Evolutionary conservation across 1,284 basidiomycete genomes (phyloP).

Genomic region (Paramarasmius palmivorus): DNA sequence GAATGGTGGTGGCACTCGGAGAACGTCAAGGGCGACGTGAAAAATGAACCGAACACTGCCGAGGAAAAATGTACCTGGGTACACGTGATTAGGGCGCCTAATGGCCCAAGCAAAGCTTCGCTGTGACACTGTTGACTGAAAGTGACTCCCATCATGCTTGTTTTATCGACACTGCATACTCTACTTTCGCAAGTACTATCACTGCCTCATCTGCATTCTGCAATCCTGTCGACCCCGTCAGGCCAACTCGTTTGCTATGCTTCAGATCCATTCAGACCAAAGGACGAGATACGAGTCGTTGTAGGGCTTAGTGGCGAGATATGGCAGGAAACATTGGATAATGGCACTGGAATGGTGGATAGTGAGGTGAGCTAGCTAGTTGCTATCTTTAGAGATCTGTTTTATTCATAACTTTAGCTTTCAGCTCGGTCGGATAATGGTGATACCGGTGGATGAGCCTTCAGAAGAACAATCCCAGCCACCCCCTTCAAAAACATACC

Average conservation of each 20-base stretch:
- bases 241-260: slow-evolving; percentile 65
- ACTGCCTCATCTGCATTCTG: slow-evolving; percentile 59
- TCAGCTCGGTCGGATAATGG: slow-evolving; percentile 69
- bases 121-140: too few species aligned
- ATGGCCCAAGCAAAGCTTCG: neutral
- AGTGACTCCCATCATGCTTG: slow-evolving; percentile 49
- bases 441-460: slow-evolving; percentile 57
- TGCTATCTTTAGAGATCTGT: neutral
- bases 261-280: slow-evolving; percentile 48
- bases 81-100: neutral
- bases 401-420: slow-evolving; percentile 9
- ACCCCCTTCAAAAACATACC: slow-evolving; percentile 17
- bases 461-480: neutral
- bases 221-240: slow-evolving; percentile 58
- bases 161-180: slow-evolving; percentile 58
- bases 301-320: slow-evolving; percentile 71
- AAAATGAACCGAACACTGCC: too few species aligned
- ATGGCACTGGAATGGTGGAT: slow-evolving; percentile 68
- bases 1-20: too few species aligned
- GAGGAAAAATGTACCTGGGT: neutral
- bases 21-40: too few species aligned
- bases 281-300: slow-evolving; percentile 71
- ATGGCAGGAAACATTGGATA: slow-evolving; percentile 63
- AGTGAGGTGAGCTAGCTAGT: slow-evolving; percentile 55
- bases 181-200: slow-evolving; percentile 57